Conservation (phyloP, 495 filamentous ascomycete genomes). For the Neohortaea acidophila region DNA sequence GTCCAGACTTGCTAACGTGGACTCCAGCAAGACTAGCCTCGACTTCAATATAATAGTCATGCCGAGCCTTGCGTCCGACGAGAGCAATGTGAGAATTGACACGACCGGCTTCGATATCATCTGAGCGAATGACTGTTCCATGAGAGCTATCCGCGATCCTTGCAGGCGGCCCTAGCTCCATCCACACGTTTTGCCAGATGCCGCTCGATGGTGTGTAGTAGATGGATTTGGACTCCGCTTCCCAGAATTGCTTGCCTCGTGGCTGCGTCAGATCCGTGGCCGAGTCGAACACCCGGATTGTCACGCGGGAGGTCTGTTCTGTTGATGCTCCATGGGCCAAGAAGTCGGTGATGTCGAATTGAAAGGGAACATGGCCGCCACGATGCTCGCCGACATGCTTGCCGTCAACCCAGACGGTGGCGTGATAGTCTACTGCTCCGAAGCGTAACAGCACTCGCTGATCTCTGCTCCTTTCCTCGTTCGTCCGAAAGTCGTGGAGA, state of each 20-base stretch:
- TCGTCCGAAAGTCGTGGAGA: constrained; percentile 33
- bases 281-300: constrained; percentile 22
- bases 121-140: constrained; percentile 17
- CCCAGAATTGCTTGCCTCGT: constrained; percentile 22
- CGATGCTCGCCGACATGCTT: constrained; percentile 15
- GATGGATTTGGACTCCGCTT: constrained; percentile 16
- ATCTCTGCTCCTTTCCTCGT: constrained; percentile 8
- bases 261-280: constrained; percentile 19
- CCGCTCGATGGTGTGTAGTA: constrained; percentile 21
- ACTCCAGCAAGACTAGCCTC: constrained; percentile 12
- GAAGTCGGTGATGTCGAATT: constrained; percentile 18
- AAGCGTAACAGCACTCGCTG: constrained; percentile 16
- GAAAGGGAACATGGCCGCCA: constrained; percentile 21
- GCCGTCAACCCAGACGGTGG: constrained; percentile 20
- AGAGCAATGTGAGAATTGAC: constrained; percentile 18
- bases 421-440: constrained; percentile 20
- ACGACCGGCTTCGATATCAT: constrained; percentile 20
- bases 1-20: constrained; percentile 6
- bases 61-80: constrained; percentile 10
- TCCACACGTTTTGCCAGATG: constrained; percentile 21
- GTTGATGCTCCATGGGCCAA: background rate
- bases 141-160: constrained; percentile 19
- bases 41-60: constrained; percentile 15
- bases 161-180: constrained; percentile 16
- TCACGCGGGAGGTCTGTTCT: constrained; percentile 9